A percentile compares a stretch with the other conserved stretches of the same genome.
Conservation (phyloP, 2,329 filamentous ascomycete genomes). For the Zymoseptoria brevis region DNA sequence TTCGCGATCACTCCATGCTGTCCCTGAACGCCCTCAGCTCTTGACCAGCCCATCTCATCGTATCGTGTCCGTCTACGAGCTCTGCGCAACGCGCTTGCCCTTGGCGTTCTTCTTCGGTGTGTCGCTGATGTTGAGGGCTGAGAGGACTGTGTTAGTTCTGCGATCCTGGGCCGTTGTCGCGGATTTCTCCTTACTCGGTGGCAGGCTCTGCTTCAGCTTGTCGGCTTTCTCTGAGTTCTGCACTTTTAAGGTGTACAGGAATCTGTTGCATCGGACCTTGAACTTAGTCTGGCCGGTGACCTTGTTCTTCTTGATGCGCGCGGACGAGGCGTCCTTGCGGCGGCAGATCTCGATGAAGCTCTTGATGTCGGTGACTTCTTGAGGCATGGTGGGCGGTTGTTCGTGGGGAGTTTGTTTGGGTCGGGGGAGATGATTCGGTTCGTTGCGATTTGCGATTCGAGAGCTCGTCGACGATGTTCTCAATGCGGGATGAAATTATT, state of each 20-base stretch:
- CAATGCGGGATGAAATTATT: slow-evolving; percentile 4
- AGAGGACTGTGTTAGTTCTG: slow-evolving; percentile 1
- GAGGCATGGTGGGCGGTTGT: slow-evolving; percentile 71
- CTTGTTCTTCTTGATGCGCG: slow-evolving; percentile 68
- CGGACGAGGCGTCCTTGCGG: slow-evolving; percentile 92
- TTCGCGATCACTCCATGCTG: not conserved
- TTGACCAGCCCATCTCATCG: not conserved
- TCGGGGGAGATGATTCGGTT: not conserved
- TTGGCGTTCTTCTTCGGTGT: slow-evolving; percentile 57
- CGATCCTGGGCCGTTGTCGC: not conserved
- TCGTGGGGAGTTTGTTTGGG: slow-evolving; percentile 2
- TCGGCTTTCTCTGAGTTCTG: slow-evolving; percentile 99
- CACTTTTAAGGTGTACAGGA: slow-evolving; percentile 96
- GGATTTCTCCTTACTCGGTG: slow-evolving; percentile 65
- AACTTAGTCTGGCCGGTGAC: slow-evolving; percentile 82
- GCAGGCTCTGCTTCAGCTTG: slow-evolving; percentile 99
- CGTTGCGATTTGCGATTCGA: not conserved
- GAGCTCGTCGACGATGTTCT: not conserved
- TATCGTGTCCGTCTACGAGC: slow-evolving; percentile 10
- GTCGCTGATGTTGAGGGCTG: slow-evolving; percentile 52
- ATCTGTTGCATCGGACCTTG: slow-evolving; percentile 93
- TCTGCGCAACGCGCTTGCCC: slow-evolving; percentile 41
- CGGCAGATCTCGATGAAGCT: slow-evolving; percentile 99
- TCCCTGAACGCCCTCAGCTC: not conserved
- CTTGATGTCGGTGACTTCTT: slow-evolving; percentile 97